Conservation (phyloP, 1,284 basidiomycete genomes). For the Sporisorium iseilematis-ciliati region DNA sequence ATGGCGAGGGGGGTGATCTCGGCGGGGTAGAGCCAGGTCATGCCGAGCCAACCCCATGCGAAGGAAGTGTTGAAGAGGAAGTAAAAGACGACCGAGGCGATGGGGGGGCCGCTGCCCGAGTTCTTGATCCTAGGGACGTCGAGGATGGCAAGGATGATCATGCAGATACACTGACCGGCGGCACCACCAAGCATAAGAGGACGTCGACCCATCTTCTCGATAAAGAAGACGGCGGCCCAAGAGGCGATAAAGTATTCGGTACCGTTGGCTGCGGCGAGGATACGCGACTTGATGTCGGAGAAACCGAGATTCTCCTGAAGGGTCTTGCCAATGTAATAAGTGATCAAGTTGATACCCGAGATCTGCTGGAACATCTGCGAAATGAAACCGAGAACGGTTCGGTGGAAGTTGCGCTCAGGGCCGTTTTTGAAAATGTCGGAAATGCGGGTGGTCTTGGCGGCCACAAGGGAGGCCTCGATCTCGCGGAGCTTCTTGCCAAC, state of each 20-base stretch:
- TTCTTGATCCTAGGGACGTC: constrained; percentile 31
- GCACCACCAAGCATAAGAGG: constrained; percentile 65
- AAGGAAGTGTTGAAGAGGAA: constrained; percentile 69
- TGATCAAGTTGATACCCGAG: constrained; percentile 65
- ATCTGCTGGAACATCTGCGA: constrained; percentile 69
- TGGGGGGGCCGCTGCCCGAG: constrained; percentile 27
- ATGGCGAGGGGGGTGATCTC: constrained; percentile 67
- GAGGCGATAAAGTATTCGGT: constrained; percentile 69
- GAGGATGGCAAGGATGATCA: constrained; percentile 57
- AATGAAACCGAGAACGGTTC: constrained; percentile 61
- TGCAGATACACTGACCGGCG: constrained; percentile 59
- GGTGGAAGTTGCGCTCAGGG: constrained; percentile 66
- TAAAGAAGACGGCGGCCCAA: constrained; percentile 63
- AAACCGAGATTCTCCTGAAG: constrained; percentile 63
- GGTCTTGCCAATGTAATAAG: constrained; percentile 68
- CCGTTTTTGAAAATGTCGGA: constrained; percentile 64
- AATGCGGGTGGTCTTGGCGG: constrained; percentile 39
- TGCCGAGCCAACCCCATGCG: constrained; percentile 67
- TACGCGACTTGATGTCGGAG: constrained; percentile 57
- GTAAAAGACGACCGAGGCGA: constrained; percentile 61
- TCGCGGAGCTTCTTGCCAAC: constrained; percentile 59
- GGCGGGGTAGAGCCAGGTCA: constrained; percentile 69
- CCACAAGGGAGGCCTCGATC: constrained; percentile 56
- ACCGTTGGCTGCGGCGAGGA: constrained; percentile 66
- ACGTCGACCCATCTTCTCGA: constrained; percentile 65